Conservation (phyloP, 257 asterid genomes). For the Haberlea rhodopensis region DNA sequence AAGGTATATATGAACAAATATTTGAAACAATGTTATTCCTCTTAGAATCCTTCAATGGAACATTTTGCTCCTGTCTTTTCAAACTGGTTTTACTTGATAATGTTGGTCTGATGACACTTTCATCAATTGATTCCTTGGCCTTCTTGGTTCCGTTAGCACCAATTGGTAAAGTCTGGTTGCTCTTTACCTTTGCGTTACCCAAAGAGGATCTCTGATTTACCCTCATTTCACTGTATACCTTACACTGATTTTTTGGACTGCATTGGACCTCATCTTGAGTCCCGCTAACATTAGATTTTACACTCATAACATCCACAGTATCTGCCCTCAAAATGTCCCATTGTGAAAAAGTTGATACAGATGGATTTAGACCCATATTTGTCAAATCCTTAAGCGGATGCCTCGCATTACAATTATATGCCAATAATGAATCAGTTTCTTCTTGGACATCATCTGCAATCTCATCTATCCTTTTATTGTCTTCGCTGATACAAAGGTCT, state of each 20-base stretch:
- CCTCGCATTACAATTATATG: constrained; percentile 35
- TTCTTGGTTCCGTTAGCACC: constrained; percentile 42
- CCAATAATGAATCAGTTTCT: constrained; percentile 38
- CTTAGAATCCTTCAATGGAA: constrained; percentile 47
- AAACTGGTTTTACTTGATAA: constrained; percentile 44
- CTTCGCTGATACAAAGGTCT: constrained; percentile 71
- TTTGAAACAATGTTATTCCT: constrained; percentile 71
- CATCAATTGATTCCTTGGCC: constrained; percentile 43
- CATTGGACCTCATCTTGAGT: constrained; percentile 34
- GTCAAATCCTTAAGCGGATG: constrained; percentile 53
- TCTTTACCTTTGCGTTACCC: constrained; percentile 39
- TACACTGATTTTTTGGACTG: constrained; percentile 28
- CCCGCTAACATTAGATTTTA: constrained; percentile 37
- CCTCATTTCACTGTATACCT: constrained; percentile 35
- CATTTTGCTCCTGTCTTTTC: constrained; percentile 49
- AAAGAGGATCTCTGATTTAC: constrained; percentile 33
- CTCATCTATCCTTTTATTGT: constrained; percentile 44
- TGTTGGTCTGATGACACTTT: constrained; percentile 40
- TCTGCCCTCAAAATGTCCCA: constrained; percentile 36
- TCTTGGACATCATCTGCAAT: constrained; percentile 38
- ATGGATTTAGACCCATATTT: constrained; percentile 32
- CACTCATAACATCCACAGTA: constrained; percentile 29
- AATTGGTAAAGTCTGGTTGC: constrained; percentile 34
- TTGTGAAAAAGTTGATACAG: constrained; percentile 32
- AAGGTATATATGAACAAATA: constrained; percentile 75